Evolutionary conservation across 2,329 filamentous ascomycete genomes (phyloP).

Genomic region (Knufia fluminis): DNA sequence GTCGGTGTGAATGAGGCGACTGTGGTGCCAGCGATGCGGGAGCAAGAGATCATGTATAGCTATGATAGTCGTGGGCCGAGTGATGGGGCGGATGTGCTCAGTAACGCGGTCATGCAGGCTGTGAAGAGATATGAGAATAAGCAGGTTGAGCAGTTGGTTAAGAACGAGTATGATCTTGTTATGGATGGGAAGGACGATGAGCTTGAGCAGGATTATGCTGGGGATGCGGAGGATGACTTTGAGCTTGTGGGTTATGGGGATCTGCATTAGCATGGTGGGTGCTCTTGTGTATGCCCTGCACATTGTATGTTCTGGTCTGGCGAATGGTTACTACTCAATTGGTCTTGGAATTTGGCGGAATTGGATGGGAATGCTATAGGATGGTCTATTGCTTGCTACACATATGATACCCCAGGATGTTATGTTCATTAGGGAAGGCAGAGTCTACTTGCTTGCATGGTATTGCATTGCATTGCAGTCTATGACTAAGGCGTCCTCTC

Average conservation of each 20-base stretch:
- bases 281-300: background rate
- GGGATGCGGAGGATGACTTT: conserved; percentile 33
- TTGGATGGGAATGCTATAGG: no score
- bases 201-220: conserved; percentile 26
- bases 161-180: conserved; percentile 51
- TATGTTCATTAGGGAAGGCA: conserved; percentile 24
- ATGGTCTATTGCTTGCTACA: conserved; percentile 7
- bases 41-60: conserved; percentile 42
- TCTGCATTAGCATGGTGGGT: conserved; percentile 15
- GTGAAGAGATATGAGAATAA: conserved; percentile 52
- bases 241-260: conserved; percentile 32
- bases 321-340: conserved; percentile 3
- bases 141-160: conserved; percentile 52
- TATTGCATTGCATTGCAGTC: conserved; percentile 4
- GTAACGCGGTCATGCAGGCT: conserved; percentile 47
- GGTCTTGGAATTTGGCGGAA: background rate
- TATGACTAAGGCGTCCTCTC: conserved; percentile 16
- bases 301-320: conserved; percentile 5
- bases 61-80: conserved; percentile 45
- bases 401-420: conserved; percentile 20
- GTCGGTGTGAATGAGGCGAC: conserved; percentile 36
- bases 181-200: conserved; percentile 31
- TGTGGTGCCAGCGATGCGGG: conserved; percentile 32
- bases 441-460: conserved; percentile 14
- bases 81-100: conserved; percentile 49